Evolutionary conservation across 2,329 filamentous ascomycete genomes (phyloP).

Genomic region (Stemphylium beticola): DNA sequence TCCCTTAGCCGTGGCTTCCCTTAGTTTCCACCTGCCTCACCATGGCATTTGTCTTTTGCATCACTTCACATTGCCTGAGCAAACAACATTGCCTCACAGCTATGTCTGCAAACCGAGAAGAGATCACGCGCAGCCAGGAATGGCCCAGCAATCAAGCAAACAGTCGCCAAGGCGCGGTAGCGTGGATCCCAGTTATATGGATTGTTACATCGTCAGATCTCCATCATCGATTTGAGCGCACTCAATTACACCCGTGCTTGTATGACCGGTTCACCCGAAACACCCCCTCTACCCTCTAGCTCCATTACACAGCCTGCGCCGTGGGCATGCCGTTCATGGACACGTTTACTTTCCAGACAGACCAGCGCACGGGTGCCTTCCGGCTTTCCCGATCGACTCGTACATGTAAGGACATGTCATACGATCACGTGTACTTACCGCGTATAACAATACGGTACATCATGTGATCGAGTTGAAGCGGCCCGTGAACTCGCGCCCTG

Average conservation of each 20-base stretch:
- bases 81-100: not conserved
- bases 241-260: conserved; percentile 9
- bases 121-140: too few species aligned
- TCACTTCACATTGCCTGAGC: not conserved
- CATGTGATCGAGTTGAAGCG: too few species aligned
- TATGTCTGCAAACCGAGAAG: not conserved
- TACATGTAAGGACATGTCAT: not conserved
- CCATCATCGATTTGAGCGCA: conserved; percentile 1
- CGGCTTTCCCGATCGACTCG: not conserved
- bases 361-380: not conserved
- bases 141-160: not conserved
- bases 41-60: not conserved
- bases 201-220: conserved; percentile 8
- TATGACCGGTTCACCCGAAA: conserved; percentile 15
- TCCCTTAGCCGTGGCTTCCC: conserved; percentile 8
- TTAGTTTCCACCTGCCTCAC: not conserved
- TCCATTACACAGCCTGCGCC: not conserved
- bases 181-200: not conserved
- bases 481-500: too few species aligned
- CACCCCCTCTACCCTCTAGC: not conserved
- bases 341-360: not conserved
- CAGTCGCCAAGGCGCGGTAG: not conserved
- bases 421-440: conserved; percentile 1
- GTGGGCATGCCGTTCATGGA: not conserved
- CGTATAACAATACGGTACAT: too few species aligned